Evolutionary conservation across 73 alveolate genomes (phyloP).

Genomic region (Paramecium sonneborni): DNA sequence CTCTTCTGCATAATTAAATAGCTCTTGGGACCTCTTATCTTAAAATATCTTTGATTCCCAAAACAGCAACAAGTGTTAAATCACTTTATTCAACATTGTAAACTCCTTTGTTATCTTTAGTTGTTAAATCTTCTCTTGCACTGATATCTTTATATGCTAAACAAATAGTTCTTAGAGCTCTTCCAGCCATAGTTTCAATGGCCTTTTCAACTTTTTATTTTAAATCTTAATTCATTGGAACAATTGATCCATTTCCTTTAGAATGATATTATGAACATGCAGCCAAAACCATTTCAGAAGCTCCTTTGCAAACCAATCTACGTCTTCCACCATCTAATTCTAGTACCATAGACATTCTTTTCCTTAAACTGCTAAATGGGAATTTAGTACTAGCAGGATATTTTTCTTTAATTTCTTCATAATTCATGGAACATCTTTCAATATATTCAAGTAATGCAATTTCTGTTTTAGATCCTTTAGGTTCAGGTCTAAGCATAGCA

Average conservation of each 20-base stretch:
- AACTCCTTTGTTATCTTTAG: conserved; percentile 70
- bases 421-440: conserved; percentile 30
- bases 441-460: conserved; percentile 69
- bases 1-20: conserved; percentile 68
- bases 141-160: conserved; percentile 72
- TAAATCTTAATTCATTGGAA: conserved; percentile 54
- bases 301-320: conserved; percentile 80
- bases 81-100: conserved; percentile 74
- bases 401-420: conserved; percentile 41
- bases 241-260: conserved; percentile 63
- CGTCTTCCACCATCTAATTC: conserved; percentile 70
- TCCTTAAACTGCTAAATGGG: conserved; percentile 82
- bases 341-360: conserved; percentile 78
- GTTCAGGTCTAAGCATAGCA: conserved; percentile 64
- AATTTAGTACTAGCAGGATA: conserved; percentile 58
- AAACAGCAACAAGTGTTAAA: conserved; percentile 75
- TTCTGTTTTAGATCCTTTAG: conserved; percentile 80
- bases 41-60: conserved; percentile 82
- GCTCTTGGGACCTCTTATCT: conserved; percentile 79
- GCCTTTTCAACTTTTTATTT: conserved; percentile 68
- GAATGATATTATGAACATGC: conserved; percentile 75
- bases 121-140: conserved; percentile 68
- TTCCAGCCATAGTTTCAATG: conserved; percentile 79
- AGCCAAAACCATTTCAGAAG: conserved; percentile 77
- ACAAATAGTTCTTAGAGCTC: conserved; percentile 75